Evolutionary conservation across 2,329 filamentous ascomycete genomes (phyloP).

Genomic region (Aspergillus amoenus): DNA sequence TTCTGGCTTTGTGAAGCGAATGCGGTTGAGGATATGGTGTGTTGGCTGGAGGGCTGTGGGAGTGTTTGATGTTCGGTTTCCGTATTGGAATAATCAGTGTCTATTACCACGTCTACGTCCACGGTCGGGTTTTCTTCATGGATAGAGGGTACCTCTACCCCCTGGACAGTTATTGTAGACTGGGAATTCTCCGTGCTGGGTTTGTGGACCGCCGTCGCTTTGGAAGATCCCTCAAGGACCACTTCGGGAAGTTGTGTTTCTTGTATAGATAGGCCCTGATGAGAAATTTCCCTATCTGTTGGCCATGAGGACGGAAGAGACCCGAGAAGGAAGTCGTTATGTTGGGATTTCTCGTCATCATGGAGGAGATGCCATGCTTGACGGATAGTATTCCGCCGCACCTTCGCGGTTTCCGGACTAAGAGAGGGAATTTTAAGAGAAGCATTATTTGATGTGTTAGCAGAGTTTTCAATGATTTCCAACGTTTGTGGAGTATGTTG

Average conservation of each 20-base stretch:
- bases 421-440: conserved; percentile 5
- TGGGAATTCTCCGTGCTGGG: background rate
- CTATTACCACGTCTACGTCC: background rate
- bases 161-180: background rate
- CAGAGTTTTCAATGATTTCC: conserved; percentile 9
- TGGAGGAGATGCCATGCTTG: conserved; percentile 27
- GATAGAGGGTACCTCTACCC: background rate
- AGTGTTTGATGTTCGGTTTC: conserved; percentile 1
- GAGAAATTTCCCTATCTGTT: conserved; percentile 10
- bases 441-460: background rate
- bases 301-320: conserved; percentile 30
- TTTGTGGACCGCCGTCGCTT: background rate
- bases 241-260: background rate
- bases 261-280: background rate
- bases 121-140: background rate
- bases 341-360: conserved; percentile 15
- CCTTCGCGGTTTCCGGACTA: conserved; percentile 11
- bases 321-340: conserved; percentile 22
- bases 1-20: conserved; percentile 23
- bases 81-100: background rate
- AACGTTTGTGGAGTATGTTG: conserved; percentile 4
- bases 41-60: conserved; percentile 14
- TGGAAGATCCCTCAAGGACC: background rate
- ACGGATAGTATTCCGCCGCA: conserved; percentile 25
- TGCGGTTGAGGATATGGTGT: conserved; percentile 26